Base-by-base conservation (phyloP, 805 yeast species). In the Pichia sporocuriosa region DNA sequence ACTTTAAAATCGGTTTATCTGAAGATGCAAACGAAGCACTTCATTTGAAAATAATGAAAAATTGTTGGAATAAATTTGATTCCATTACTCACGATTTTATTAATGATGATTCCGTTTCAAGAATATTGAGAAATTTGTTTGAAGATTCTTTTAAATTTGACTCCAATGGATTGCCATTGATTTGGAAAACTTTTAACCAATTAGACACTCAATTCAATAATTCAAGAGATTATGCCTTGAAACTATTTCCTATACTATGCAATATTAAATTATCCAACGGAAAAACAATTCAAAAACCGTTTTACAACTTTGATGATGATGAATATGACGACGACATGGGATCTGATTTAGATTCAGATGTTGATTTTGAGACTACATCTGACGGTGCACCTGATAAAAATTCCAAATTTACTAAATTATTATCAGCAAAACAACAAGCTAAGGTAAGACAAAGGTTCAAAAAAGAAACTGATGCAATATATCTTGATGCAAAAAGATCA, bases 401-500 rank as follows among this genome's bases (percentile, higher is more conserved):
- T 16, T 68, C 63, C 37, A 56, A 64, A 30, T 82, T 81, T 54
- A 69, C 81, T 1, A 79, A 71, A 44, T 69, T 85, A 17, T 61
- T 88, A 32, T 62, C 70, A 19, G 74, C 75, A 20, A 53, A 67
- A 6, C 84, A 83, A 46, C 80, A 79, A 56, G 70, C 68, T 15
- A 73, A 68, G 22, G 68, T 87, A 3, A 59, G 69, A 43, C 65
- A 67, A 43, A 77, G 77, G 52, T 80, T 86, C 61, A 78, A 81
- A 59, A 79, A 79, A 46, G 84, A 83, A 53, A 75, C 85, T 17
- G 95, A 88, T 58, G 77, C 89, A 9, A 71, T 81, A 34, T 89
- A 78, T 47, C 68, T 90, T 36, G 97, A 89, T 55, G 88, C 97
- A 16, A 89, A 85, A 61, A 76, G 97, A 50, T 84, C 96, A 3